These are phyloP conservation scores for Colletotrichum lini DNA, from an alignment of 2,329 filamentous ascomycete genomes.

Conservation along the genomic window DNA sequence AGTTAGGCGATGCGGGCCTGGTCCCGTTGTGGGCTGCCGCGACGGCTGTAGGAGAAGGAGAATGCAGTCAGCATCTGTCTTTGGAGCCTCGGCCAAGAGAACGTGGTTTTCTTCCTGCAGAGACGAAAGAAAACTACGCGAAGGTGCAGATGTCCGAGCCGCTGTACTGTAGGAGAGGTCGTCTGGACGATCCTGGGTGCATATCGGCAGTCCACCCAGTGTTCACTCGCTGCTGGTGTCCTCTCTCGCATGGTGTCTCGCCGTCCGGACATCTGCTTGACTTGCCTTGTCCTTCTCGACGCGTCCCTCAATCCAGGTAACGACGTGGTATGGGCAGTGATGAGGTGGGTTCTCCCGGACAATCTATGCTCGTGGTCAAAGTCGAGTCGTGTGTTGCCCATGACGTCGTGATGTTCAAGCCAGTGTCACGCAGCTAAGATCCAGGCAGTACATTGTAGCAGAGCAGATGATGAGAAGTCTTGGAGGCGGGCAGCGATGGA, in stretches of 20 bases:
- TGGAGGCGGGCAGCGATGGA: not conserved
- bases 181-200: slow-evolving; percentile 11
- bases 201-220: slow-evolving; percentile 10
- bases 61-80: slow-evolving; percentile 16
- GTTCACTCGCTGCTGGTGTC: slow-evolving; percentile 11
- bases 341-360: slow-evolving; percentile 10
- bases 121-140: not conserved
- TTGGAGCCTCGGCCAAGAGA: not conserved
- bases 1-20: slow-evolving; percentile 19
- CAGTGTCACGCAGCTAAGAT: not conserved
- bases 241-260: not conserved
- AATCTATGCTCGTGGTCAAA: slow-evolving; percentile 28
- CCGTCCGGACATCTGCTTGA: not conserved
- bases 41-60: slow-evolving; percentile 13
- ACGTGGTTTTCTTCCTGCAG: not conserved
- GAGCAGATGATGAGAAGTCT: not conserved
- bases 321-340: not conserved
- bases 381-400: not conserved
- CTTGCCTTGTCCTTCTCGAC: slow-evolving; percentile 6
- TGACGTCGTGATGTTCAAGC: not conserved
- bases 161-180: slow-evolving; percentile 4
- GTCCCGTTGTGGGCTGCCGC: not conserved
- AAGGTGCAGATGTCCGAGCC: not conserved
- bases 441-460: not conserved
- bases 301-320: slow-evolving; percentile 3